Base-by-base conservation (phyloP, 1,139 yeast genomes). In the Tardiomyces blankii region DNA sequence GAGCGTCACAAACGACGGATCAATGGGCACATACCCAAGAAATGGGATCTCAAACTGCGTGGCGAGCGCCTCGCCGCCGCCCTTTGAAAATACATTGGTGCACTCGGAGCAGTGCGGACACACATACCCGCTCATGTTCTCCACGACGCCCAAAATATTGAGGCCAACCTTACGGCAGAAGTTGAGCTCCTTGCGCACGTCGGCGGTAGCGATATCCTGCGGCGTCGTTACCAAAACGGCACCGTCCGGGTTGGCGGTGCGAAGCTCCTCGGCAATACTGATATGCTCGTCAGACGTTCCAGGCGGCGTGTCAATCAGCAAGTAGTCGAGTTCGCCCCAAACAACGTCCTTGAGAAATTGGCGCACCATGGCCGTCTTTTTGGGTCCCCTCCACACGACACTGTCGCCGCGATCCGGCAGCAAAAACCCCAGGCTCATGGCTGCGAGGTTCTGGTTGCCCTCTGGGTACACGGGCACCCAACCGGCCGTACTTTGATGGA, bases 211-310 rank as follows among this genome's bases (percentile, higher is more conserved):
- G 8, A 93, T 93, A 54, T 80, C 81, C 61, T 93, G 99, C 0
- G 99, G 98, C 0, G 98, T 93, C 0, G 99, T 91, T 1, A 93
- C 98, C 7, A 93, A 75, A 3, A 93, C 78, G 0, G 96, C 96
- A 0, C 98, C 97, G 57, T 87, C 95, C 1, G 94, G 89, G 9
- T 83, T 80, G 45, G 78, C 80, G 59, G 69, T 75, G 48, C 85
- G 67, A 44, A 91, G 71, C 61, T 87, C 94, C 62, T 93, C 97
- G 1, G 96, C 97, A 28, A 93, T 82, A 2, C 96, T 89, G 41
- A 93, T 91, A 64, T 93, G 99, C 63, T 93, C 99, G 63, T 93
- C 99, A 0, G 95, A 83, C 0, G 99, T 91, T 0, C 99, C 99
- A 0, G 99, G 99, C 0, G 99, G 99, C 0, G 99, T 91, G 60